Conservation (phyloP, 495 filamentous ascomycete genomes). For the Aspergillus bertholletiae region DNA sequence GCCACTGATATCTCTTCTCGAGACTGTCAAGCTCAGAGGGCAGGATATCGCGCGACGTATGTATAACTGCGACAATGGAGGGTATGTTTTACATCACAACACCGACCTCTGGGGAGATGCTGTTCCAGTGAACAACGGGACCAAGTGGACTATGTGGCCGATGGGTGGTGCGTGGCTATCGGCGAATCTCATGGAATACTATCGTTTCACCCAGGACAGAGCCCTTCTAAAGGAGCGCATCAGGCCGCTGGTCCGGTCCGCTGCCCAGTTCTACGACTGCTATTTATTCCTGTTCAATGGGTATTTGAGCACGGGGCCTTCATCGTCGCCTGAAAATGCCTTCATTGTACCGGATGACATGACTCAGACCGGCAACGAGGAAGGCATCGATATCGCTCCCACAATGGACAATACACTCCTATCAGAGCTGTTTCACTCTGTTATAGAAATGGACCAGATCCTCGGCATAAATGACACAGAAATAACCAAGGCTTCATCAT, state of each 20-base stretch:
- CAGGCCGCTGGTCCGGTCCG: slow-evolving; percentile 21
- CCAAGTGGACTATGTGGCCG: slow-evolving; percentile 31
- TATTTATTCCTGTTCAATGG: slow-evolving; percentile 31
- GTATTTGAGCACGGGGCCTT: slow-evolving; percentile 31
- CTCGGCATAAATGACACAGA: slow-evolving; percentile 16
- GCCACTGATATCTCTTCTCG: slow-evolving; percentile 31
- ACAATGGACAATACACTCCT: slow-evolving; percentile 40
- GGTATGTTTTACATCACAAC: slow-evolving; percentile 37
- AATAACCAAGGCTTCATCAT: not conserved
- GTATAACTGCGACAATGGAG: slow-evolving; percentile 34
- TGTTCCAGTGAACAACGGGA: slow-evolving; percentile 32
- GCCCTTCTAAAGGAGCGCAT: slow-evolving; percentile 19
- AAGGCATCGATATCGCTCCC: slow-evolving; percentile 24
- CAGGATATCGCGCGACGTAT: slow-evolving; percentile 26
- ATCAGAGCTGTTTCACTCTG: slow-evolving; percentile 23
- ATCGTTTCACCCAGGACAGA: slow-evolving; percentile 28
- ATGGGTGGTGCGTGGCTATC: slow-evolving; percentile 39
- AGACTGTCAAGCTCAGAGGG: slow-evolving; percentile 21
- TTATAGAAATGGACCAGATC: slow-evolving; percentile 20
- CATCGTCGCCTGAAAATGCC: slow-evolving; percentile 36
- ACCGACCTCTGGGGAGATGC: slow-evolving; percentile 41
- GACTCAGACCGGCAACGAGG: slow-evolving; percentile 7
- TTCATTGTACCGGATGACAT: slow-evolving; percentile 22
- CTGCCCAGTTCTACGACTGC: slow-evolving; percentile 30
- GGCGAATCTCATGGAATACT: slow-evolving; percentile 36